Conservation (phyloP, 2,329 filamentous ascomycete species). For the Ascochyta fabae region DNA sequence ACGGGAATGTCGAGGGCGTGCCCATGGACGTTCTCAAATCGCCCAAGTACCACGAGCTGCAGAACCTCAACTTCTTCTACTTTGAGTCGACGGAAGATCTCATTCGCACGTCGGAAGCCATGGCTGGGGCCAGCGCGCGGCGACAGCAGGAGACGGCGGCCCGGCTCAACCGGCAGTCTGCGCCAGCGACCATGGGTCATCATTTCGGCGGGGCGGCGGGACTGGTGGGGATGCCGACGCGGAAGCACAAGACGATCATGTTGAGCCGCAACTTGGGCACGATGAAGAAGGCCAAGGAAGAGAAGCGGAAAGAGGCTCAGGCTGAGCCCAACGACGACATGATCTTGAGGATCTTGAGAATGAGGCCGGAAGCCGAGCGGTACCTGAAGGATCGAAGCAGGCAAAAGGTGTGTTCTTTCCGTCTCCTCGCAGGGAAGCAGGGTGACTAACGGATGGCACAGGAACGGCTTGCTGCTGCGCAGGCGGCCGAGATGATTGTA, state of each 20-base stretch:
- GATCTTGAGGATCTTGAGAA: constrained; percentile 91
- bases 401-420: constrained; percentile 66
- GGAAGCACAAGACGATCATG: constrained; percentile 72
- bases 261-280: constrained; percentile 92
- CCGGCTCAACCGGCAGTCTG: constrained; percentile 71
- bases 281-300: constrained; percentile 94
- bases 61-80: constrained; percentile 98
- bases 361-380: constrained; percentile 86
- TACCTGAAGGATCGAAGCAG: constrained; percentile 91
- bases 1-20: constrained; percentile 85
- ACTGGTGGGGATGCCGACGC: constrained; percentile 66
- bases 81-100: constrained; percentile 90
- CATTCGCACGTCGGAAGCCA: constrained; percentile 92
- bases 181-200: constrained; percentile 64
- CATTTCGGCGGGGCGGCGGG: constrained; percentile 59
- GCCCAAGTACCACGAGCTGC: constrained; percentile 97
- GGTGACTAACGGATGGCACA: constrained; percentile 14
- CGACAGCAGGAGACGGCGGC: constrained; percentile 69
- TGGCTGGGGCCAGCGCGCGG: constrained; percentile 85
- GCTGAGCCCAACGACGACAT: constrained; percentile 98
- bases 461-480: constrained; percentile 86
- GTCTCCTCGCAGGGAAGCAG: not conserved
- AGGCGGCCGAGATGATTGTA: constrained; percentile 93
- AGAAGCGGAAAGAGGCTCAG: constrained; percentile 93
- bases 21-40: constrained; percentile 91